phyloP scores from a whole-genome alignment of 345 rosid species.

The Hibiscus mutabilis region DNA sequence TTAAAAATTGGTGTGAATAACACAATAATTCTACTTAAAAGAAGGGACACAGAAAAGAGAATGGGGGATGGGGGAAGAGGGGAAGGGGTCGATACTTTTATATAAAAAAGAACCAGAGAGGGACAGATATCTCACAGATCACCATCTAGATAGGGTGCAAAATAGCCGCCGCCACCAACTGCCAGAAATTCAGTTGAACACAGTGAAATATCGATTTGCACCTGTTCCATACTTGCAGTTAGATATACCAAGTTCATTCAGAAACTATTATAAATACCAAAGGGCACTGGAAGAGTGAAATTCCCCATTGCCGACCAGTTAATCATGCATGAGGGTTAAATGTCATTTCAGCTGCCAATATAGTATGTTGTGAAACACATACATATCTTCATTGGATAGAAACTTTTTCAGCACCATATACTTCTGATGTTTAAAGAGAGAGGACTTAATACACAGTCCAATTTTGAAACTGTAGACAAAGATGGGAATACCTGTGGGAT shows the following conservation, averaged over 20 bases:
- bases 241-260: neutral
- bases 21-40: neutral
- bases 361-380: neutral
- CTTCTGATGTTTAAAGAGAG: neutral
- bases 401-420: neutral
- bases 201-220: constrained; percentile 88
- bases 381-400: neutral
- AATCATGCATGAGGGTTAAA: neutral
- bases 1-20: neutral
- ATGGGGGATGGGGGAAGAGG: neutral
- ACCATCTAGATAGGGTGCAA: constrained; percentile 81
- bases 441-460: neutral
- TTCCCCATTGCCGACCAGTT: neutral
- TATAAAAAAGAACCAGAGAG: too few relatives aligned
- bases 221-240: constrained; percentile 43
- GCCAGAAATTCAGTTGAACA: constrained; percentile 77
- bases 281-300: neutral
- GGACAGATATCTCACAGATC: constrained; percentile 60
- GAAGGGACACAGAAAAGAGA: neutral
- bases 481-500: constrained; percentile 61
- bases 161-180: constrained; percentile 90
- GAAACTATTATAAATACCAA: neutral
- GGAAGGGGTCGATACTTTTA: too few relatives aligned
- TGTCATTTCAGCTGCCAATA: neutral
- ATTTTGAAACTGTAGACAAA: too few relatives aligned